Percentiles rank a stretch among this genome's conserved stretches.
Conservation (phyloP, 176 grass and related monocot genomes). For the Cocos nucifera region DNA sequence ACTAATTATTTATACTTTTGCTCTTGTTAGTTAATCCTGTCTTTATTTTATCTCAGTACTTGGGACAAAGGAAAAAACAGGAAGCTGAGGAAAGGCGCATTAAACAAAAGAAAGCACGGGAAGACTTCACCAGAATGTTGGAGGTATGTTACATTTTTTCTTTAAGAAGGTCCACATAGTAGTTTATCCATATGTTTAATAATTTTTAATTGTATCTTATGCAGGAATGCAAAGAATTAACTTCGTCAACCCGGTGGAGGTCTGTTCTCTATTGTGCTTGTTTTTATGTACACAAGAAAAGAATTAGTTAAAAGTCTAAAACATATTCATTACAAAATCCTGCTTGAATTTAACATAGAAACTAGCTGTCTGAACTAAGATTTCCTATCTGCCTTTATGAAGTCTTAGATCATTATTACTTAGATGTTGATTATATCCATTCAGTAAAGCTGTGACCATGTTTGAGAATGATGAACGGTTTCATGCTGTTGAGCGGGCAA, state of each 20-base stretch:
- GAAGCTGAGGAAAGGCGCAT: slow-evolving; percentile 76
- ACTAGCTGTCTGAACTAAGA: no score
- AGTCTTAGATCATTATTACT: neutral
- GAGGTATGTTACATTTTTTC: slow-evolving; percentile 49
- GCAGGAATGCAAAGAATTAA: slow-evolving; percentile 87
- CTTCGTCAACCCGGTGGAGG: slow-evolving; percentile 77
- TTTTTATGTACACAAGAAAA: no score
- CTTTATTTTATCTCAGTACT: slow-evolving; percentile 48
- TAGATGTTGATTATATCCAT: slow-evolving; percentile 1
- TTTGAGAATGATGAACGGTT: slow-evolving; percentile 78
- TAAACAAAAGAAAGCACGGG: slow-evolving; percentile 90
- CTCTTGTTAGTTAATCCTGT: neutral
- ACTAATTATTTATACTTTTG: no score
- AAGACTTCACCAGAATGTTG: slow-evolving; percentile 80
- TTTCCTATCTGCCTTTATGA: neutral
- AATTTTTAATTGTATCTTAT: slow-evolving; percentile 19
- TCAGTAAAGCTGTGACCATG: slow-evolving; percentile 87
- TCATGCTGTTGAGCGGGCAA: slow-evolving; percentile 57
- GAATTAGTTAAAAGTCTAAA: no score
- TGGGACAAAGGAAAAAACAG: slow-evolving; percentile 85
- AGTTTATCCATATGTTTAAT: slow-evolving; percentile 3
- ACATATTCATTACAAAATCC: no score
- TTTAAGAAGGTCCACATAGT: neutral
- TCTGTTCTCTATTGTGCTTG: slow-evolving; percentile 22
- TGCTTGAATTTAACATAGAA: no score